Base-by-base conservation (phyloP, 306 rosid genomes). In the Prinsepia uniflora region DNA sequence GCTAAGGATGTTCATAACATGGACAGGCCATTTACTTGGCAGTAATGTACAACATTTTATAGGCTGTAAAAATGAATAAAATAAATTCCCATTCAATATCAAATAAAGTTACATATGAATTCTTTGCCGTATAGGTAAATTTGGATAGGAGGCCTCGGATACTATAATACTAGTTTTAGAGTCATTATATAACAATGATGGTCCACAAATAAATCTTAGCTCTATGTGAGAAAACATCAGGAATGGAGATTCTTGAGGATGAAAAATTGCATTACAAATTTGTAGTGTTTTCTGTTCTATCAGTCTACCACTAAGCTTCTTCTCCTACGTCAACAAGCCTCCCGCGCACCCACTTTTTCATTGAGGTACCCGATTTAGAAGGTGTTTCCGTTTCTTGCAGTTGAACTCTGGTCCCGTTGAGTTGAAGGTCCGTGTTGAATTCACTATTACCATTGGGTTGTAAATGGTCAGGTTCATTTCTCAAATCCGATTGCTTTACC, bases 331-430 rank as follows among this genome's bases (percentile, higher is more conserved):
- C 96, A 72, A 95, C 79, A 3, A 91, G n/a, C 82, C 90, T 91
- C 78, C 99, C 97, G 8, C 97, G 81, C 74, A 89, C 83, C 99
- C 99, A 95, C 77, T 72, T 91, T 74, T 84, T 95, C 5, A 86
- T 80, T 65, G 76, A 77, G 13, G 82, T 10, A 64, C 36, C 76
- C 17, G 83, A 49, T 48, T 79, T 75, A n/a, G 80, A 67, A 61
- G 53, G 74, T 6, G 79, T 47, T 57, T 80, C 84, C 60, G 82
- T 84, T 65, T 70, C 70, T 64, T 59, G 65, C 63, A 69, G 75
- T 71, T 79, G 78, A 53, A 39, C 76, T 53, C 64, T 82, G 75
- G 81, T 76, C 72, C 81, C 82, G 19, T 77, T 75, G 41, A 82
- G 63, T 62, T 74, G 76, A 78, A 74, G 63, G 30, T 84, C 71